Conservation (phyloP, 2,329 filamentous ascomycete genomes). For the Leptoxyphium fumago region DNA sequence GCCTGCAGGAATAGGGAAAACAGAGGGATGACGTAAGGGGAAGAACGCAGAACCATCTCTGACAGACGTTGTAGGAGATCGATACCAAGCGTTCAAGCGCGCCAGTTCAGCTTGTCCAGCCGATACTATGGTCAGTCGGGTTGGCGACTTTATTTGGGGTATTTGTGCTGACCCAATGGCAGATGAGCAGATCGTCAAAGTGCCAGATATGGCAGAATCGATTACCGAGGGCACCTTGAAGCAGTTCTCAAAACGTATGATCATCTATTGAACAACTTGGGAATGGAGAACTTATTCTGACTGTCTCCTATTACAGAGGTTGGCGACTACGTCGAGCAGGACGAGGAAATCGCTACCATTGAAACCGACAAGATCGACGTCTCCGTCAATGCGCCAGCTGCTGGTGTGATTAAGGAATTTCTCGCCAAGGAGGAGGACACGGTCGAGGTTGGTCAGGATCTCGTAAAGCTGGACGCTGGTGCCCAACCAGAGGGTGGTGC, state of each 20-base stretch:
- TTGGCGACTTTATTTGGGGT: neutral
- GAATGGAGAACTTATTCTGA: neutral
- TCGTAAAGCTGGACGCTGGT: slow-evolving; percentile 72
- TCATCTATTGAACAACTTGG: slow-evolving; percentile 22
- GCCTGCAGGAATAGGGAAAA: neutral
- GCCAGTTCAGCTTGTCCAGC: slow-evolving; percentile 20
- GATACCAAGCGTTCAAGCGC: slow-evolving; percentile 12
- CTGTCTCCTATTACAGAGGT: slow-evolving; percentile 38
- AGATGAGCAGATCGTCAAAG: slow-evolving; percentile 79
- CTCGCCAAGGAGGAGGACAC: slow-evolving; percentile 90
- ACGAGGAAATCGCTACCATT: slow-evolving; percentile 97
- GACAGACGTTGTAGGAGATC: slow-evolving; percentile 12
- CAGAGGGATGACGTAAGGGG: neutral
- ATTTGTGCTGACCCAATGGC: neutral
- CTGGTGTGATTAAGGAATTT: slow-evolving; percentile 83
- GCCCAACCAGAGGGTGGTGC: slow-evolving; percentile 36
- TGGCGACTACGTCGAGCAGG: slow-evolving; percentile 84
- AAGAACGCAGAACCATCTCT: neutral
- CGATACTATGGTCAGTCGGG: slow-evolving; percentile 18
- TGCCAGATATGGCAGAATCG: slow-evolving; percentile 96
- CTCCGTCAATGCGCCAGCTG: slow-evolving; percentile 81
- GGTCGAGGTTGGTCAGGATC: slow-evolving; percentile 82
- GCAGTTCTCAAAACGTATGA: slow-evolving; percentile 63
- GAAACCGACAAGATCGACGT: slow-evolving; percentile 99
- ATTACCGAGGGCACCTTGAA: slow-evolving; percentile 96